Base-by-base conservation (phyloP, 2,329 filamentous ascomycete genomes). In the Davidsoniella australis region DNA sequence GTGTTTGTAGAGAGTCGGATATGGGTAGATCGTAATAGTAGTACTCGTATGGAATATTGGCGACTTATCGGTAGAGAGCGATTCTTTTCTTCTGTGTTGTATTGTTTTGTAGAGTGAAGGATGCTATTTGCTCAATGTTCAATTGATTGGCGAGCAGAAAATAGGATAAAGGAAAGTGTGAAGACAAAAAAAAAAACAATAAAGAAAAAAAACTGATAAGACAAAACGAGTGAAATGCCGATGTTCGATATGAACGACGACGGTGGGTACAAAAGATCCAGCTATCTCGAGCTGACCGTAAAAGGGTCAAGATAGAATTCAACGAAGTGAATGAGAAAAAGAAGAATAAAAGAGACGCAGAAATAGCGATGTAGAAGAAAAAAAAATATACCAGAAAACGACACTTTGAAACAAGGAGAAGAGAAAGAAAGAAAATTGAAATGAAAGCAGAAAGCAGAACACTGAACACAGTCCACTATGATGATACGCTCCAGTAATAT, bases 241-340 rank as follows among this genome's bases (percentile, higher is more conserved):
- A 41, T n/a, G 39, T 17, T 23, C 39, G 55, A 23, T 5, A 23
- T 23, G 62, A 68, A 68, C 64, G 67, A 69, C 64, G 67, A 57
- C 17, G 7, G 23, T 23, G 17, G 40, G 17, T 41, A 65, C 60
- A 58, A 56, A 59, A 66, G 69, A 67, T 64, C 68, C 68, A 68
- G 68, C 67, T 70, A 68, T 45, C 43, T 41, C 36, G 43, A 36
- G 23, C 26, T 45, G 5, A 33, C 16, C 26, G 16, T 14, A 16
- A 20, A 12, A 33, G 36, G 43, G 26, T 33, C 8, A 24, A 37
- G 43, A 37, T 37, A 59, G 55, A 40, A 39, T 9, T 20, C 37
- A 33, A 47, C 37, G 10, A 40, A 29, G n/a, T 20, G 36, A 47
- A 40, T n/a, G 26, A 26, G 14, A 57, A 56, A 56, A 55, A 55